A percentile compares a stretch with the other conserved stretches of the same genome.
Evolutionary conservation across 331 rosid species (phyloP).

Genomic region (Quercus tomentella): DNA sequence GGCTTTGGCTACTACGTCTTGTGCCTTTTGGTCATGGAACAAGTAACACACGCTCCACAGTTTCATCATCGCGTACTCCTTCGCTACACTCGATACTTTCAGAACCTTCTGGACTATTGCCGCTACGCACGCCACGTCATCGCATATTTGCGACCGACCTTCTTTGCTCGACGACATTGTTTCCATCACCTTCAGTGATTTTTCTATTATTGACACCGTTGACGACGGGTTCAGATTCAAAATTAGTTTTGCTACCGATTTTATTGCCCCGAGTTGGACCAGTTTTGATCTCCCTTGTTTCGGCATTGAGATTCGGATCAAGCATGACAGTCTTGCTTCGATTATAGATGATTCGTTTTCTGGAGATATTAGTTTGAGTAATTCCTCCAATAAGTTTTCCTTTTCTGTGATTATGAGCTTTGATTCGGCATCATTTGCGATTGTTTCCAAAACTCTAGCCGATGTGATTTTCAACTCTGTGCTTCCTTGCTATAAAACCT

Average conservation of each 20-base stretch:
- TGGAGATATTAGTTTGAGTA: constrained; percentile 39
- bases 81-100: constrained; percentile 63
- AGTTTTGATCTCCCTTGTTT: constrained; percentile 42
- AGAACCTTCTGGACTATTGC: constrained; percentile 63
- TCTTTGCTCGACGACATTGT: constrained; percentile 63
- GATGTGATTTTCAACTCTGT: constrained; percentile 41
- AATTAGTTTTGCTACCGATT: constrained; percentile 36
- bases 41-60: constrained; percentile 85
- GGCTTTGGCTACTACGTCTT: constrained; percentile 43
- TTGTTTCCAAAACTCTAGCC: constrained; percentile 43
- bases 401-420: constrained; percentile 55
- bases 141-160: constrained; percentile 65
- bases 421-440: constrained; percentile 55
- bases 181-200: constrained; percentile 61
- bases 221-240: constrained; percentile 19
- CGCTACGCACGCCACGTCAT: constrained; percentile 41
- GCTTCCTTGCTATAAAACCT: constrained; percentile 47
- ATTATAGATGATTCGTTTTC: constrained; percentile 44
- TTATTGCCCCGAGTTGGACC: constrained; percentile 51
- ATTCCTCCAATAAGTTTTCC: constrained; percentile 47
- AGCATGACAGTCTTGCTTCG: constrained; percentile 50
- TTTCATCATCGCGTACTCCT: constrained; percentile 78
- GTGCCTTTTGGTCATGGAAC: constrained; percentile 61
- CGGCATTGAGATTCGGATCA: constrained; percentile 52
- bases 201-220: constrained; percentile 42